These are phyloP conservation scores for Zygotorulaspora florentina DNA, from an alignment of 805 yeast species.

Conservation along the genomic window DNA sequence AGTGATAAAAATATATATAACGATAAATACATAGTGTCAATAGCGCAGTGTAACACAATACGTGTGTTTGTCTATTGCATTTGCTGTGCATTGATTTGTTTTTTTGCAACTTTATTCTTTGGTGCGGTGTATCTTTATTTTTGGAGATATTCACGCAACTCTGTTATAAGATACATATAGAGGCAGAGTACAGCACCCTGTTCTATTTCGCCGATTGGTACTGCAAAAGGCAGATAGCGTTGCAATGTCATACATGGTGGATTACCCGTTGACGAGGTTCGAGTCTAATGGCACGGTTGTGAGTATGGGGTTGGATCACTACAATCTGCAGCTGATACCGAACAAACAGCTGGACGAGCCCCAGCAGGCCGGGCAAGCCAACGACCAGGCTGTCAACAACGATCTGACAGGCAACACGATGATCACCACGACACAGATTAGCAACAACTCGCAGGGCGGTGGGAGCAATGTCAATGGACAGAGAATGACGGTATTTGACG, in stretches of 20 bases:
- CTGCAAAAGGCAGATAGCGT: too few relatives aligned
- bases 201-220: too few relatives aligned
- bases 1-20: neutral
- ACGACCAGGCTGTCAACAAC: constrained; percentile 17
- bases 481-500: constrained; percentile 10
- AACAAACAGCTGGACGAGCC: constrained; percentile 1
- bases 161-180: too few relatives aligned
- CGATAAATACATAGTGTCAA: neutral
- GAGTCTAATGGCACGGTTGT: constrained; percentile 22
- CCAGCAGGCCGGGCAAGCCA: constrained; percentile 5
- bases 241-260: constrained; percentile 12
- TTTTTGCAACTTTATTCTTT: too few relatives aligned
- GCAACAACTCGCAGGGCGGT: neutral
- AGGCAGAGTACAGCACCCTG: too few relatives aligned
- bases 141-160: too few relatives aligned
- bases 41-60: neutral
- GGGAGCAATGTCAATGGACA: neutral
- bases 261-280: constrained; percentile 15
- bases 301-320: constrained; percentile 14
- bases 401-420: constrained; percentile 33
- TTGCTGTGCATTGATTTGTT: too few relatives aligned
- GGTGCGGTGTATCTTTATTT: too few relatives aligned
- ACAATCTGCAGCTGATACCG: constrained; percentile 18
- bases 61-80: too few relatives aligned
- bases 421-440: constrained; percentile 12